Percentiles rank a stretch among this genome's conserved stretches.
Evolutionary conservation across 345 rosid species (phyloP).

Genomic region (Isatis tinctoria): DNA sequence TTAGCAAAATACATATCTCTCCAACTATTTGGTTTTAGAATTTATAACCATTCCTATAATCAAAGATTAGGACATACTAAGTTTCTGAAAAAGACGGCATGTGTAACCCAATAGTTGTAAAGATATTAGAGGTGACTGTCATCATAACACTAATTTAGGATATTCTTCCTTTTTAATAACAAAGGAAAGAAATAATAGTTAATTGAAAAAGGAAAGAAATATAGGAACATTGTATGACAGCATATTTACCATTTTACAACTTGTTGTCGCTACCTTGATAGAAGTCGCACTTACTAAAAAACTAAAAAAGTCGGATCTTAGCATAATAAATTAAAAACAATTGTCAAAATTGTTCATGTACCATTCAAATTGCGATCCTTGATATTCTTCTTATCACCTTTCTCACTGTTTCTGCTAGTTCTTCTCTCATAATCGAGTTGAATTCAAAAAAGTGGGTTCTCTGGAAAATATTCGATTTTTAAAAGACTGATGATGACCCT

Average conservation of each 20-base stretch:
- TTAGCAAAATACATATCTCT: background rate
- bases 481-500: slow-evolving; percentile 52
- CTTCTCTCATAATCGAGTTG: background rate
- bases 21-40: background rate
- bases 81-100: too few relatives aligned
- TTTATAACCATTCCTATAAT: background rate
- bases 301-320: background rate
- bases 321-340: too few relatives aligned
- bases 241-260: background rate
- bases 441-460: slow-evolving; percentile 7
- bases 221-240: background rate
- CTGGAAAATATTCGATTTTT: slow-evolving; percentile 9
- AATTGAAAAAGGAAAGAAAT: background rate
- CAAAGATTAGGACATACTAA: too few relatives aligned
- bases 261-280: background rate
- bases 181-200: background rate
- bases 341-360: background rate
- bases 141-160: background rate
- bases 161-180: background rate
- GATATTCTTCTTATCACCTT: slow-evolving; percentile 12
- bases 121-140: too few relatives aligned
- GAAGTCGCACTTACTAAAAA: background rate
- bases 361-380: slow-evolving; percentile 12
- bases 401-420: slow-evolving; percentile 9
- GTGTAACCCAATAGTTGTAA: too few relatives aligned